These are phyloP conservation scores for Amoebophrya sp. DNA, from an alignment of 169 alveolate species.

Conservation along the genomic window DNA sequence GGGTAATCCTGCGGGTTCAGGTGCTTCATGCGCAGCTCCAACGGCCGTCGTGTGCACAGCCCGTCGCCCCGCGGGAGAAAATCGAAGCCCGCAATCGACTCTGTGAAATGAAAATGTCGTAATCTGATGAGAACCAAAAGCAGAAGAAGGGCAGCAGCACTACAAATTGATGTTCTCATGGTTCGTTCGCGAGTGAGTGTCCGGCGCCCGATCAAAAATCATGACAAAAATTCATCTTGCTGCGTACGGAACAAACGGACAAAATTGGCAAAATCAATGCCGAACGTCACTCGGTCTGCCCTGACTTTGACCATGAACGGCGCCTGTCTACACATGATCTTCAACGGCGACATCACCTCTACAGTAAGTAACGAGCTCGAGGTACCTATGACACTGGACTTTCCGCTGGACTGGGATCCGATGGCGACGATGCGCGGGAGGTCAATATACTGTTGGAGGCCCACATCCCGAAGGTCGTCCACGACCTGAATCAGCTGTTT, in stretches of 20 bases:
- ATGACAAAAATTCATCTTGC: too few species aligned
- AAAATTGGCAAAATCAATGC: too few species aligned
- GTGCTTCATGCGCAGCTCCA: conserved; percentile 47
- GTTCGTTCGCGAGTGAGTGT: background rate
- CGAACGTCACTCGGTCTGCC: too few species aligned
- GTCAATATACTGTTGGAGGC: conserved; percentile 77
- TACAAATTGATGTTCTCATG: background rate
- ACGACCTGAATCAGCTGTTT: background rate
- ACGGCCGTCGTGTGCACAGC: conserved; percentile 42
- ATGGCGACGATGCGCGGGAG: conserved; percentile 53
- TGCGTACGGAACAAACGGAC: too few species aligned
- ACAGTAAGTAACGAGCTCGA: background rate
- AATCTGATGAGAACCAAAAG: background rate
- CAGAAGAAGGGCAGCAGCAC: background rate
- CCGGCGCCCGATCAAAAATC: too few species aligned
- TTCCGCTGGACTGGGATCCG: conserved; percentile 30
- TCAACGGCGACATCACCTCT: background rate
- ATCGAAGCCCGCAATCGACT: conserved; percentile 45
- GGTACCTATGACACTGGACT: background rate
- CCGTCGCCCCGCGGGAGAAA: conserved; percentile 49
- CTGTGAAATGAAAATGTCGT: conserved; percentile 40
- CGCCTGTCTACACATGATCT: background rate
- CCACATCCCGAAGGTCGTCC: conserved; percentile 81
- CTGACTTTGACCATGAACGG: background rate
- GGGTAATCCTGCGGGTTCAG: conserved; percentile 44